Evolutionary conservation across 495 filamentous ascomycete genomes (phyloP), one percentile per base, ranked within the genome.

Genomic region (Hypomontagnella submonticulosa): DNA sequence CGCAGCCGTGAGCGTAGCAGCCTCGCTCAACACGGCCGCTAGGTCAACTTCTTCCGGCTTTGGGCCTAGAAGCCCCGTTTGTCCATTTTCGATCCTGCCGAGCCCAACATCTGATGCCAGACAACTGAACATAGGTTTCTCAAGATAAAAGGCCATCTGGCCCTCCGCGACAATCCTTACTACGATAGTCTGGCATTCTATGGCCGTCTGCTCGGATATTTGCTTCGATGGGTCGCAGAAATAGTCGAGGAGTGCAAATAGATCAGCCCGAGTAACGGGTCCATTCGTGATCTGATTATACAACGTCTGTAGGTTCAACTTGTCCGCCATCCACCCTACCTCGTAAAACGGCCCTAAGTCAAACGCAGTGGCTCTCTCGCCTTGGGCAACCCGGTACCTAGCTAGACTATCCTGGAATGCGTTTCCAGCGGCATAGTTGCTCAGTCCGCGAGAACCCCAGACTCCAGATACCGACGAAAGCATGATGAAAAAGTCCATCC

Each of bases 401-500:
- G 71, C 71, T 43, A 77, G 44, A 12, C 75, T 73, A 46, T 82
- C 83, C 5, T 82, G 72, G 68, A 82, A 87, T 7, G 80, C 77
- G 63, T 81, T 83, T 11, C 77, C 83, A 1, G 83, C 83, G 4
- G 81, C 74, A 61, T 87, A 88, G 23, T 80, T 80, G 20, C 79
- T 72, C 69, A 88, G 85, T 0, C 75, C 72, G 9, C 69, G 56
- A 41, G 71, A 76, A 6, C 85, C 86, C 30, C 83, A 59, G 1
- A 81, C 66, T n/a, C 79, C 84, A 4, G 79, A 71, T 1, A 83
- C 61, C 11, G 85, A 88, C 1, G 79, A 81, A 4, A 81, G 73
- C 16, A 80, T 76, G 44, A 82, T 59, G 65, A 86, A 85, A 76
- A 86, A 87, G 51, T 85, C 83, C 3, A 84, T 66, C 4, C 61